Conservation (phyloP, 768 basidiomycete species). For the Russula dissimulans region DNA sequence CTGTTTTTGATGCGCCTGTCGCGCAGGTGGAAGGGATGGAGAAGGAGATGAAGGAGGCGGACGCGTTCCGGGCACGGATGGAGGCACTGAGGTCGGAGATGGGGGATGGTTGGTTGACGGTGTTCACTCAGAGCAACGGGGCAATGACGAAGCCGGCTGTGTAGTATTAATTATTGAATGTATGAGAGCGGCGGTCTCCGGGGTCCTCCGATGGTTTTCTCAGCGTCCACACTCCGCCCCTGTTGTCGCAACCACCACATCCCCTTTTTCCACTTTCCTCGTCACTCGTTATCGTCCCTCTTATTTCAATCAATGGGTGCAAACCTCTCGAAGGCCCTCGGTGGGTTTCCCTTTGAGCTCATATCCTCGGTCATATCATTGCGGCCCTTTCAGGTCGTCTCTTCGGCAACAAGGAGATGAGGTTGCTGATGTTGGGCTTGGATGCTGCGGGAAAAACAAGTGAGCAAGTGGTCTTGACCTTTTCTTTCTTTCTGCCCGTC, state of each 20-base stretch:
- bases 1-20: slow-evolving; percentile 49
- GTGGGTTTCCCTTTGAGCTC: slow-evolving; percentile 31
- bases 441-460: slow-evolving; percentile 99
- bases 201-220: neutral
- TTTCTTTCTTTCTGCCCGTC: slow-evolving; percentile 10
- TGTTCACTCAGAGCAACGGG: slow-evolving; percentile 60
- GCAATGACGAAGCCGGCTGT: slow-evolving; percentile 2
- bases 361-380: neutral
- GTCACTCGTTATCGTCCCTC: slow-evolving; percentile 55
- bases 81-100: slow-evolving; percentile 81
- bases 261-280: slow-evolving; percentile 22
- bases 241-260: neutral
- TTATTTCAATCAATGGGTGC: slow-evolving; percentile 59
- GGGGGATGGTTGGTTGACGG: slow-evolving; percentile 84
- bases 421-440: slow-evolving; percentile 91
- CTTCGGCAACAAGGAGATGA: slow-evolving; percentile 99
- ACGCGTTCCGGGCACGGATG: slow-evolving; percentile 65
- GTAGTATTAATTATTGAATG: neutral
- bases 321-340: slow-evolving; percentile 77
- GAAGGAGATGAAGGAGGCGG: slow-evolving; percentile 43
- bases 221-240: neutral
- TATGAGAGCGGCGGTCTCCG: neutral
- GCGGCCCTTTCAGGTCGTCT: slow-evolving; percentile 58
- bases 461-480: slow-evolving; percentile 31
- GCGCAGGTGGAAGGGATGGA: slow-evolving; percentile 22